Percentiles rank a stretch among this genome's conserved stretches.
phyloP scores from a whole-genome alignment of 1,284 basidiomycete species.

The Melanopsichium pennsylvanicum region DNA sequence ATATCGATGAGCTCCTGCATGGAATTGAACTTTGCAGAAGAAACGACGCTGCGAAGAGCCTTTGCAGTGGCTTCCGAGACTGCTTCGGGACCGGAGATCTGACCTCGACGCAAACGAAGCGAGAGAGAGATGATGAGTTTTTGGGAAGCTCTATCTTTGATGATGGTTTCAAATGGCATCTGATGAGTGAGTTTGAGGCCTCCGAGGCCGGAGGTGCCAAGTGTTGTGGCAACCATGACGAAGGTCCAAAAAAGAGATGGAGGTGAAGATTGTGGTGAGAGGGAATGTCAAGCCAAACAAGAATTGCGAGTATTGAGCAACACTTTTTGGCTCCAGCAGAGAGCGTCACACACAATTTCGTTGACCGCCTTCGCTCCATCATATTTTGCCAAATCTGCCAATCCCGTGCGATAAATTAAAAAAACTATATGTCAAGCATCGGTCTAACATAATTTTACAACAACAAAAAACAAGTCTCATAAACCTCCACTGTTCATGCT shows the following conservation, averaged over 20 bases:
- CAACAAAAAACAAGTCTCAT: too few relatives aligned
- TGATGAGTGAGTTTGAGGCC: conserved; percentile 23
- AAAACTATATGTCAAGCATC: too few relatives aligned
- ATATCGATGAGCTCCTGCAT: conserved; percentile 85
- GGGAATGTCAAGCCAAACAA: too few relatives aligned
- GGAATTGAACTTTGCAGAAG: conserved; percentile 82
- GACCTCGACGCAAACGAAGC: conserved; percentile 43
- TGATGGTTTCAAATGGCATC: conserved; percentile 32
- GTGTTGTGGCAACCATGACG: background rate
- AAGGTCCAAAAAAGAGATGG: too few relatives aligned
- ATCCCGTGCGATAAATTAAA: too few relatives aligned
- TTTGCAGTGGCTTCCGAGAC: conserved; percentile 88
- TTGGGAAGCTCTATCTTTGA: conserved; percentile 46
- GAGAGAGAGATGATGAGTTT: conserved; percentile 48
- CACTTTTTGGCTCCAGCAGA: too few relatives aligned
- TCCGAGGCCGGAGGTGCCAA: background rate
- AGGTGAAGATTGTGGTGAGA: background rate
- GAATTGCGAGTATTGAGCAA: too few relatives aligned
- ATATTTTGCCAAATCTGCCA: too few relatives aligned
- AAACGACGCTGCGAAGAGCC: conserved; percentile 85
- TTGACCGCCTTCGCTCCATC: too few relatives aligned
- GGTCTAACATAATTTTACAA: too few relatives aligned
- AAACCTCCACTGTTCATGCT: too few relatives aligned
- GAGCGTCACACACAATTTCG: too few relatives aligned
- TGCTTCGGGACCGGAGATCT: conserved; percentile 43